phyloP scores from a whole-genome alignment of 1,139 yeast species.

The Diutina neorugosa region DNA sequence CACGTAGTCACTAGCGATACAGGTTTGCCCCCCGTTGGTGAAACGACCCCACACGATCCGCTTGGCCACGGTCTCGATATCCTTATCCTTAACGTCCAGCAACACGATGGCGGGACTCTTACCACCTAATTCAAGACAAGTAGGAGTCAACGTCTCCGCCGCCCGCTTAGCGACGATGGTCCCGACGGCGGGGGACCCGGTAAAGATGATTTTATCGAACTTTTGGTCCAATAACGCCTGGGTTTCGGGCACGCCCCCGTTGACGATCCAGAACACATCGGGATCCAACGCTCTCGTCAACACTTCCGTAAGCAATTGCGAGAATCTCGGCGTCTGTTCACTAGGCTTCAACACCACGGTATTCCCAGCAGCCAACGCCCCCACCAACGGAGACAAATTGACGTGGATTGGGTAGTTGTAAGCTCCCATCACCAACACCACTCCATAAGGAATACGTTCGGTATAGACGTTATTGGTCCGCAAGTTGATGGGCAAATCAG shows the following conservation, averaged over 20 bases:
- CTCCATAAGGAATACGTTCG: constrained; percentile 65
- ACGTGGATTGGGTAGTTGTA: constrained; percentile 77
- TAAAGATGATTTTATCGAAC: constrained; percentile 76
- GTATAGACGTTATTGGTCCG: constrained; percentile 36
- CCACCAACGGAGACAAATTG: constrained; percentile 54
- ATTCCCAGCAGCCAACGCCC: constrained; percentile 86
- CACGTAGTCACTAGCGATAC: constrained; percentile 81
- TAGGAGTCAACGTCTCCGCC: constrained; percentile 75
- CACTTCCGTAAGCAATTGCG: constrained; percentile 43
- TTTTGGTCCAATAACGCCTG: constrained; percentile 51
- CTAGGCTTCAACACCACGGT: constrained; percentile 71
- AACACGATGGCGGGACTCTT: constrained; percentile 75
- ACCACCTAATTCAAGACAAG: constrained; percentile 82
- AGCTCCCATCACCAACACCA: constrained; percentile 66
- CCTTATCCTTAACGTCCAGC: constrained; percentile 27
- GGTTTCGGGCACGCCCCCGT: constrained; percentile 68
- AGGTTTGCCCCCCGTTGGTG: constrained; percentile 80
- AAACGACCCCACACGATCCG: constrained; percentile 73
- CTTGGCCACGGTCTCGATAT: constrained; percentile 43
- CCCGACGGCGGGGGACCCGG: constrained; percentile 75
- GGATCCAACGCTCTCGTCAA: constrained; percentile 43
- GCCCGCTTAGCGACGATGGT: constrained; percentile 70
- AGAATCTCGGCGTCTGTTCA: constrained; percentile 58
- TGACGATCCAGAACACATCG: constrained; percentile 47
- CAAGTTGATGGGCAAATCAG: constrained; percentile 33